Evolutionary conservation across 1,284 basidiomycete species (phyloP).

Genomic region (Thecaphora thlaspeos): DNA sequence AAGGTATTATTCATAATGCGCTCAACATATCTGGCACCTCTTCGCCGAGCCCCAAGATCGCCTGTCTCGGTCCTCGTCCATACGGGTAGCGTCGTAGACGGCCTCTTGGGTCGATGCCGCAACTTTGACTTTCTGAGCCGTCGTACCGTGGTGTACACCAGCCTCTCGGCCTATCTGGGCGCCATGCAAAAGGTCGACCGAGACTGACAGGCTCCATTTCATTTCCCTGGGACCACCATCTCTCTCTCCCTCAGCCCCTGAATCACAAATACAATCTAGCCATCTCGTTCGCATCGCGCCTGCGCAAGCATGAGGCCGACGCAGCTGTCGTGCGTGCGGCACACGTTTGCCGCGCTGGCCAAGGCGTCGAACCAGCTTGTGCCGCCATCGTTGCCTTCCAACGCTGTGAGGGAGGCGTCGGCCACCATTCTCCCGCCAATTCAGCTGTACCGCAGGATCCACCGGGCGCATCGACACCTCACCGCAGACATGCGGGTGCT

Average conservation of each 20-base stretch:
- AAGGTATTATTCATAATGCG: slow-evolving; percentile 35
- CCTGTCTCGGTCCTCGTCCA: slow-evolving; percentile 19
- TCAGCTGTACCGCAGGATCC: slow-evolving; percentile 50
- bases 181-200: too few relatives aligned
- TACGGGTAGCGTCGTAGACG: too few relatives aligned
- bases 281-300: not conserved
- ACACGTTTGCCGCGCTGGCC: slow-evolving; percentile 14
- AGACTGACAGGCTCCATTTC: too few relatives aligned
- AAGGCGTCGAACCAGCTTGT: slow-evolving; percentile 27
- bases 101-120: slow-evolving; percentile 41
- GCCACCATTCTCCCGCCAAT: slow-evolving; percentile 49
- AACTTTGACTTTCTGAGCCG: slow-evolving; percentile 39
- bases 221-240: too few relatives aligned
- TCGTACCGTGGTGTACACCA: slow-evolving; percentile 4
- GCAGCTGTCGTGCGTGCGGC: slow-evolving; percentile 6
- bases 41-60: slow-evolving; percentile 43
- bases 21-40: slow-evolving; percentile 44
- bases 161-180: too few relatives aligned
- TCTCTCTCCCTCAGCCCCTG: too few relatives aligned
- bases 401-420: slow-evolving; percentile 24
- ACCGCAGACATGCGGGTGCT: slow-evolving; percentile 54
- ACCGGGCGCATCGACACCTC: slow-evolving; percentile 49
- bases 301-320: slow-evolving; percentile 14
- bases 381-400: slow-evolving; percentile 21
- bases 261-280: not conserved